A percentile compares a stretch with the other conserved stretches of the same genome.
phyloP scores from a whole-genome alignment of 1,284 basidiomycete genomes.

The Tilletia walkeri region DNA sequence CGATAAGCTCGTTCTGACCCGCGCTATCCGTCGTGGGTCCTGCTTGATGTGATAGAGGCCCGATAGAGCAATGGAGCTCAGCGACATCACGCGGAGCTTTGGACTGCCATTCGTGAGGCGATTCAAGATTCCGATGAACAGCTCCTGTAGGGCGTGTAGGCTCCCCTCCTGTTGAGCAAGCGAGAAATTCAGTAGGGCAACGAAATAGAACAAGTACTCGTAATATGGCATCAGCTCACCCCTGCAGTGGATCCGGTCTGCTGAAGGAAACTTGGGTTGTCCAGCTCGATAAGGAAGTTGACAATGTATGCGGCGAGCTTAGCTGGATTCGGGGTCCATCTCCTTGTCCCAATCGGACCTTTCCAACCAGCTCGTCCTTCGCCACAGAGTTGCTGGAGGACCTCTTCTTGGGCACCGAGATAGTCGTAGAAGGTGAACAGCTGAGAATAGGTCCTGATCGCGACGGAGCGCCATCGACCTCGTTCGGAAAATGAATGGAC shows the following conservation, averaged over 20 bases:
- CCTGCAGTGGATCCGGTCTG: too few species aligned
- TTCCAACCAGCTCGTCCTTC: too few species aligned
- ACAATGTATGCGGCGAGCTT: background rate
- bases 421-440: background rate
- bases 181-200: too few species aligned
- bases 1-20: background rate
- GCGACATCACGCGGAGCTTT: background rate
- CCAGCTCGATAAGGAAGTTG: background rate
- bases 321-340: background rate
- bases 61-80: background rate
- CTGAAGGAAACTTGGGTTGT: background rate
- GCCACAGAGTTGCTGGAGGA: background rate
- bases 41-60: background rate
- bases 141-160: background rate
- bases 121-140: background rate
- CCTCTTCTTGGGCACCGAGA: background rate
- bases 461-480: slow-evolving; percentile 2
- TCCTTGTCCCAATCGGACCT: background rate
- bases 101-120: background rate
- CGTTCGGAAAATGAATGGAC: background rate
- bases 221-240: too few species aligned
- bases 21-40: background rate
- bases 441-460: background rate
- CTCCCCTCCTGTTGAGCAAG: too few species aligned
- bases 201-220: too few species aligned